Conservation (phyloP, 768 basidiomycete species). For the Pleurotus cornucopiae region DNA sequence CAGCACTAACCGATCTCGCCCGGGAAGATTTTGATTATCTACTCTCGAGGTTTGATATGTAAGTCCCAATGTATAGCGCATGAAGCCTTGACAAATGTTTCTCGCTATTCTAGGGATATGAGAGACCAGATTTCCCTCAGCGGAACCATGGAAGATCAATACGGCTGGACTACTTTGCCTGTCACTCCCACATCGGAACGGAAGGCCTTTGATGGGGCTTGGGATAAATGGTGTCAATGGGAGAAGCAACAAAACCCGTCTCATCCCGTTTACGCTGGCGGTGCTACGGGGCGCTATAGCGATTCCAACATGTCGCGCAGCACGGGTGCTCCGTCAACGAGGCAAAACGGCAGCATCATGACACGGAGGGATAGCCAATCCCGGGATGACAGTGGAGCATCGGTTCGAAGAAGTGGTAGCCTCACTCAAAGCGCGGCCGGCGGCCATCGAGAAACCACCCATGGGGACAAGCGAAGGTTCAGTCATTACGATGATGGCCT, state of each 20-base stretch:
- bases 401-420: conserved; percentile 3
- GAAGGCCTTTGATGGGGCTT: conserved; percentile 52
- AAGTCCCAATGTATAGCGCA: conserved; percentile 19
- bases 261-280: conserved; percentile 5
- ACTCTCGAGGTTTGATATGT: conserved; percentile 58
- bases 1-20: conserved; percentile 44
- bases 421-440: not conserved
- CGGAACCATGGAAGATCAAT: conserved; percentile 39
- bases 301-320: conserved; percentile 4
- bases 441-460: not conserved
- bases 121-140: conserved; percentile 49
- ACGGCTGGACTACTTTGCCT: conserved; percentile 42
- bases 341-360: not conserved
- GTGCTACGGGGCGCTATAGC: conserved; percentile 1
- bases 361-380: not conserved
- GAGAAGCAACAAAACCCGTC: conserved; percentile 26
- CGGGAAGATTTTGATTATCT: conserved; percentile 61
- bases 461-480: not conserved
- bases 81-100: no score
- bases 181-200: conserved; percentile 43
- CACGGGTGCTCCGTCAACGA: not conserved
- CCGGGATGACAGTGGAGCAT: not conserved
- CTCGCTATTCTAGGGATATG: conserved; percentile 50
- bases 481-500: conserved; percentile 4
- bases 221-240: conserved; percentile 54